Evolutionary conservation across 257 asterid genomes (phyloP), one percentile per base, ranked within the genome.

Genomic region (Primulina tabacum): DNA sequence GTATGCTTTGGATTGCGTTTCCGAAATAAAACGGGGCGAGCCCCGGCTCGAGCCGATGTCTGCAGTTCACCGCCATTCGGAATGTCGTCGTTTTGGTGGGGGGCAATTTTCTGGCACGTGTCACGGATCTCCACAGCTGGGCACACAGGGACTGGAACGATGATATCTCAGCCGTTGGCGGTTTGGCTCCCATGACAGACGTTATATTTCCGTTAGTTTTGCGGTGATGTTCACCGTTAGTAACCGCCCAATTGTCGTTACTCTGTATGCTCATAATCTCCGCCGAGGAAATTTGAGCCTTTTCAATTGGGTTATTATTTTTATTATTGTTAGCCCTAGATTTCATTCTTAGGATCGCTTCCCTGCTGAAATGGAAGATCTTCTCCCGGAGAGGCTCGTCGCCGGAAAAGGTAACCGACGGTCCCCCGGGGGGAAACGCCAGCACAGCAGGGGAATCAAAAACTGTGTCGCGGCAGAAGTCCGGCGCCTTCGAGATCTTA

Each of bases 41-140:
- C 74, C 75, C 80, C 65, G 96, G 95, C 80, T 84, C 89, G 0
- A 92, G 79, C 64, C 98, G 77, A 77, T 84, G 97, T 40, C 98
- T 73, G 79, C 98, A 92, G 76, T 92, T 92, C 7, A 90, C 96
- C 0, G 98, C 98, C 98, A 92, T 92, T 57, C 98, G 47, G 26
- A 92, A 92, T 81, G 98, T 92, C 14, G 98, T 92, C 83, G 84
- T 85, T 71, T 86, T 86, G 8, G 26, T 38, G 0, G 73, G 67
- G 2, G 73, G 73, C 5, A 92, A 61, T 0, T 84, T 82, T 72
- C 98, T 76, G 9, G 89, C 96, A 20, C 95, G 94, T 58, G 98
- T 92, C 75, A 92, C 98, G 26, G 94, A 82, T 61, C 92, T 68
- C 98, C 98, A 92, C 50, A 92, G 83, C 69, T 87, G 95, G 0